These are phyloP conservation scores for Macrotyloma uniflorum DNA, from an alignment of 306 rosid genomes.

Conservation along the genomic window DNA sequence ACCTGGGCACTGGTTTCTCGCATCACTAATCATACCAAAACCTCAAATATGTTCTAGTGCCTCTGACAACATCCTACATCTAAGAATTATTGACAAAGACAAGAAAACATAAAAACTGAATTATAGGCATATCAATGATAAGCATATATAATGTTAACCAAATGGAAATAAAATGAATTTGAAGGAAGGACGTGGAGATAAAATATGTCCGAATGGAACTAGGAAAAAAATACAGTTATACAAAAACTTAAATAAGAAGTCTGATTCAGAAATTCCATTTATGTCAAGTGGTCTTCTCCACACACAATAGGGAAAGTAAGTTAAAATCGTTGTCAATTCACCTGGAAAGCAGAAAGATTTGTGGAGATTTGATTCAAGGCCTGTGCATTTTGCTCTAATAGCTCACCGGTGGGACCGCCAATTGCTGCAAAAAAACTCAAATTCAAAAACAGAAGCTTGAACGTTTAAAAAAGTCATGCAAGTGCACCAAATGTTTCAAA, in stretches of 20 bases:
- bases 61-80: conserved; percentile 4
- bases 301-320: conserved; percentile 4
- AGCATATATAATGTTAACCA: conserved; percentile 5
- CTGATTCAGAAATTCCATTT: not conserved
- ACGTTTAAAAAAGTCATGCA: conserved; percentile 5
- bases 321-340: conserved; percentile 26
- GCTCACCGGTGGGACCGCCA: conserved; percentile 62
- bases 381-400: conserved; percentile 56
- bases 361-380: conserved; percentile 56
- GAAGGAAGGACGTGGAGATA: not conserved
- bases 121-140: conserved; percentile 5
- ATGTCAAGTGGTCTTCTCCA: not conserved
- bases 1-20: not conserved
- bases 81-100: not conserved
- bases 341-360: conserved; percentile 56
- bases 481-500: conserved; percentile 2
- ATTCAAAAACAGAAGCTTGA: conserved; percentile 18
- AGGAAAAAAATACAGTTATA: not conserved
- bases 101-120: not conserved
- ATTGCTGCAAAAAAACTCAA: conserved; percentile 48
- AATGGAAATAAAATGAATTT: conserved; percentile 11
- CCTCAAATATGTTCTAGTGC: conserved; percentile 25
- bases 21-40: conserved; percentile 15
- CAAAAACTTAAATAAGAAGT: conserved; percentile 5
- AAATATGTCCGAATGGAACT: not conserved